Evolutionary conservation across 1,284 basidiomycete genomes (phyloP).

Genomic region (Ustilago curta): DNA sequence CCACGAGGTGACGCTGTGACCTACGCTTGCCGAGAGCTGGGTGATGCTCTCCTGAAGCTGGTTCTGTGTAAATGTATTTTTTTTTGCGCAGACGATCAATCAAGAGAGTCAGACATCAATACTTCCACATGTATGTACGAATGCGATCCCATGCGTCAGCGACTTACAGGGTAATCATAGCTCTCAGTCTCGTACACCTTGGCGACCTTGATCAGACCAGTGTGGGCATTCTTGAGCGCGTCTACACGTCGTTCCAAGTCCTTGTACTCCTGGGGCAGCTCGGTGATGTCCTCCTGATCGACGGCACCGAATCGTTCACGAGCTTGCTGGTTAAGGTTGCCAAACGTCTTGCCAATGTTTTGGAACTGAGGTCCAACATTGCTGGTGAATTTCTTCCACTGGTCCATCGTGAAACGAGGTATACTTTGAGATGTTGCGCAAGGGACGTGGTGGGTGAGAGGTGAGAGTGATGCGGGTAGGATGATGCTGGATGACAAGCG

Average conservation of each 20-base stretch:
- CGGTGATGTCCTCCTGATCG: slow-evolving; percentile 91
- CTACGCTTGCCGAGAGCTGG: slow-evolving; percentile 74
- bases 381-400: slow-evolving; percentile 73
- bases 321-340: slow-evolving; percentile 76
- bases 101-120: not conserved
- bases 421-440: not conserved
- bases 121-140: not conserved
- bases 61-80: no score
- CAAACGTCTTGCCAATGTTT: slow-evolving; percentile 84
- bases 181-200: slow-evolving; percentile 64
- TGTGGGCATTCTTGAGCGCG: slow-evolving; percentile 81
- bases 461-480: slow-evolving; percentile 1
- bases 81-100: not conserved
- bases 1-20: slow-evolving; percentile 84
- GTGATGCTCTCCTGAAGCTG: slow-evolving; percentile 73
- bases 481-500: not conserved
- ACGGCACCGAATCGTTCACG: slow-evolving; percentile 88
- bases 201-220: slow-evolving; percentile 78
- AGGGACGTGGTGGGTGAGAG: not conserved
- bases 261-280: slow-evolving; percentile 84
- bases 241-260: slow-evolving; percentile 95
- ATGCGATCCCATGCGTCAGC: no score
- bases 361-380: slow-evolving; percentile 65
- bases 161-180: slow-evolving; percentile 73
- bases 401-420: slow-evolving; percentile 75